These are phyloP conservation scores for Calonectria hawksworthii DNA, from an alignment of 2,329 filamentous ascomycete genomes.

Conservation along the genomic window DNA sequence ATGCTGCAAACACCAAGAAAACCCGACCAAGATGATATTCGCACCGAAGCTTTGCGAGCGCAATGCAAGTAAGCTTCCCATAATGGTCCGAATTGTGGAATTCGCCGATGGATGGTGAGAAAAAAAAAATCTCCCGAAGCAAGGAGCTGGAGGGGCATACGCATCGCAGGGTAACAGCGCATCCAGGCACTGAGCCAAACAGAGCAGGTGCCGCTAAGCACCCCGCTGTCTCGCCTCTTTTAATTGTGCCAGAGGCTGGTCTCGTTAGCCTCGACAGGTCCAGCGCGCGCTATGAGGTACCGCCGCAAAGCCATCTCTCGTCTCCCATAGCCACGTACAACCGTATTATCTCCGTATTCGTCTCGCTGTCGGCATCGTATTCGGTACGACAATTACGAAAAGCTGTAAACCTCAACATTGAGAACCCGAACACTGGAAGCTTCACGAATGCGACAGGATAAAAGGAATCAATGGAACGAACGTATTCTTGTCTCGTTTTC, in stretches of 20 bases:
- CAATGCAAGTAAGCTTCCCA: not conserved
- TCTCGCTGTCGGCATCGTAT: constrained; percentile 13
- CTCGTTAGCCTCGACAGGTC: not conserved
- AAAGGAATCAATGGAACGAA: not conserved
- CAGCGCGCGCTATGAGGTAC: not conserved
- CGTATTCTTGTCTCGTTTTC: not conserved
- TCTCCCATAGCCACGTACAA: not conserved
- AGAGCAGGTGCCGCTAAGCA: constrained; percentile 7
- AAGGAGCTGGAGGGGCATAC: constrained; percentile 9
- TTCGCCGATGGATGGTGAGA: constrained; percentile 1
- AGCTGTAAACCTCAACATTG: not conserved
- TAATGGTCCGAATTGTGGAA: constrained; percentile 6
- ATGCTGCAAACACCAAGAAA: not conserved
- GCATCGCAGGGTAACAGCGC: constrained; percentile 11
- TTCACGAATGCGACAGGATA: not conserved
- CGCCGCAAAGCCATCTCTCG: not conserved
- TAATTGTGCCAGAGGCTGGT: not conserved
- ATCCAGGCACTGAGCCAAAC: constrained; percentile 10
- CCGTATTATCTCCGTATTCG: constrained; percentile 19
- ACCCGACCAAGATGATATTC: not conserved
- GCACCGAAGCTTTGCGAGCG: not conserved
- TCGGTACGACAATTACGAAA: constrained; percentile 3
- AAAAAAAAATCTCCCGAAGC: not conserved
- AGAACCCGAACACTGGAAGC: constrained; percentile 1
- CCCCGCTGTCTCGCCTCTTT: not conserved